Base-by-base conservation (phyloP, 345 rosid genomes). In the Pistacia integerrima region DNA sequence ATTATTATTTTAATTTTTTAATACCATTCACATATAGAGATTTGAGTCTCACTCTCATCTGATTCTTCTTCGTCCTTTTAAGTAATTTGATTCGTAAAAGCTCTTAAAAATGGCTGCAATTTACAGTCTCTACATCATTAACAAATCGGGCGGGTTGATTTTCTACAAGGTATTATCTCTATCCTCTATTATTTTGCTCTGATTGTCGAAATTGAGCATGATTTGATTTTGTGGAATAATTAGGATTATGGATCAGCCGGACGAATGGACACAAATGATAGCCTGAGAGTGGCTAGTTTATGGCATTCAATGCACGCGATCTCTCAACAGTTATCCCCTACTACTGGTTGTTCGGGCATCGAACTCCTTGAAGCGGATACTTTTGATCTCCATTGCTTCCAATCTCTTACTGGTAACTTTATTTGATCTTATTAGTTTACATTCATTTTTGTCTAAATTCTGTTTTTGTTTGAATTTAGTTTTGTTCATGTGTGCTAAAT, bases 261-360 rank as follows among this genome's bases (percentile, higher is more conserved):
- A 73, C 85, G 97, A 59, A 96, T 96, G 99, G 98, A 96, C 78
- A 93, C 99, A 14, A 96, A 96, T 84, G 98, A 96, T 79, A 93
- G 97, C 86, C 84, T 96, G 85, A 79, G 99, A 78, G 97, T 96
- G 85, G 99, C 99, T n/a, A 92, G 98, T 87, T 84, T 96, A 74
- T 93, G 97, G 99, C 98, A 96, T 79, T 96, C 98, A 11, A 96
- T 96, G 99, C 98, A 96, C 82, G 99, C 99, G 60, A 96, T 96
- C 78, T 96, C 99, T 54, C 99, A 96, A 85, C 99, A 96, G 86
- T 82, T 96, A 68, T 96, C 99, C 28, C 99, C 99, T 12, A 88
- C 85, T 10, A 73, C 87, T 67, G 98, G 97, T 5, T 93, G 99
- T 81, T 74, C 88, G n/a, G 99, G 99, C 72, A 93, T 96, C 41